Percentiles rank a stretch among this genome's conserved stretches.
phyloP scores from a whole-genome alignment of 2,329 filamentous ascomycete genomes.

The Fusarium sp. region DNA sequence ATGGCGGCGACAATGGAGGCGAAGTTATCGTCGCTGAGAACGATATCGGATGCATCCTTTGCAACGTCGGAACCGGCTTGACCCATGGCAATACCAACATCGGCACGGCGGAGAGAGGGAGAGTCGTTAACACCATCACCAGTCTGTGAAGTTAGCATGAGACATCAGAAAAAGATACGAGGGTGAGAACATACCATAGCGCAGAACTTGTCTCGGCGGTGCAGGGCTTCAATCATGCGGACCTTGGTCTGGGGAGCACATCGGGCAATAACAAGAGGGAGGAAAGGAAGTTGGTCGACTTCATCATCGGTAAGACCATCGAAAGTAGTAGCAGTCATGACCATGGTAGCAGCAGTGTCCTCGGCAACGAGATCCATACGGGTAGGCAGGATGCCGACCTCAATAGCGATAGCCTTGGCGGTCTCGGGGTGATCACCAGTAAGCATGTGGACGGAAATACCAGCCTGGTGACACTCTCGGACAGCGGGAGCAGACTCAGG shows the following conservation, averaged over 20 bases:
- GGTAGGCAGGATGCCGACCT: constrained; percentile 68
- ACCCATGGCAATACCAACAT: constrained; percentile 78
- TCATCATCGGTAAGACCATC: constrained; percentile 71
- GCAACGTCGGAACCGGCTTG: constrained; percentile 71
- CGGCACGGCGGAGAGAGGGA: constrained; percentile 74
- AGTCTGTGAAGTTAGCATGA: constrained; percentile 53
- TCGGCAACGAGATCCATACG: constrained; percentile 60
- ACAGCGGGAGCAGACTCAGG: constrained; percentile 72
- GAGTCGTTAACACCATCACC: constrained; percentile 81
- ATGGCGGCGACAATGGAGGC: constrained; percentile 77
- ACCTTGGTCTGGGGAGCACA: constrained; percentile 78
- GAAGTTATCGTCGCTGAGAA: constrained; percentile 79
- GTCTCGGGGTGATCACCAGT: constrained; percentile 74
- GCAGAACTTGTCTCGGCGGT: constrained; percentile 71
- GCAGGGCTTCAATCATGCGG: constrained; percentile 78
- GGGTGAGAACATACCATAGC: constrained; percentile 63
- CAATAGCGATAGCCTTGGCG: constrained; percentile 68
- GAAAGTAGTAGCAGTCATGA: constrained; percentile 72
- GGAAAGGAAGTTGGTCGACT: constrained; percentile 70
- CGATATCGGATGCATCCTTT: constrained; percentile 72
- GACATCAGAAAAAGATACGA: background rate
- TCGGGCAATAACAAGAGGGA: constrained; percentile 75
- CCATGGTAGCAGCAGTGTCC: constrained; percentile 66
- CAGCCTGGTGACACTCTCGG: constrained; percentile 67
- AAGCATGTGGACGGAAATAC: constrained; percentile 75